These are phyloP conservation scores for Iberis pinnata DNA, from an alignment of 345 rosid species.

Conservation along the genomic window DNA sequence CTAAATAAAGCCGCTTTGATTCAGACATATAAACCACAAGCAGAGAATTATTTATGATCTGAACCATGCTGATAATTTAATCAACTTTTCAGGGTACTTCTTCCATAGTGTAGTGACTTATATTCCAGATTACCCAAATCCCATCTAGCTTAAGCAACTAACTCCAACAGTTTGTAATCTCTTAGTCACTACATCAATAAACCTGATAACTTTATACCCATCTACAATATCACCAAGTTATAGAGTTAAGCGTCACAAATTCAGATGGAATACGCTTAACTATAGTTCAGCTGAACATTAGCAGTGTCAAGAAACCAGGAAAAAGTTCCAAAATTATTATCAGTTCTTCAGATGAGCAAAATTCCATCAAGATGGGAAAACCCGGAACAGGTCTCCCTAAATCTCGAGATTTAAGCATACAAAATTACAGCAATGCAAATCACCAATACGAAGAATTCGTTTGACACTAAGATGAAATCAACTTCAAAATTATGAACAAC, in stretches of 20 bases:
- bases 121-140: not conserved
- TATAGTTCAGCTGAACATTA: too few relatives aligned
- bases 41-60: not conserved
- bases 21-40: not conserved
- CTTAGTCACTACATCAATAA: not conserved
- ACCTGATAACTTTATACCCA: constrained; percentile 2
- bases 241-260: not conserved
- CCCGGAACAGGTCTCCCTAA: constrained; percentile 11
- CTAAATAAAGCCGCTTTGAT: not conserved
- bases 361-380: constrained; percentile 11
- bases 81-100: not conserved
- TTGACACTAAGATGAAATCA: not conserved
- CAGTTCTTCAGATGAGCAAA: constrained; percentile 14
- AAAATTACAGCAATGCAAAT: constrained; percentile 11
- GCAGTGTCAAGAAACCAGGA: not conserved
- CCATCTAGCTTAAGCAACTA: not conserved
- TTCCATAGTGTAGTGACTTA: not conserved
- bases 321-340: not conserved
- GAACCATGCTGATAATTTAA: not conserved
- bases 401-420: constrained; percentile 9
- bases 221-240: constrained; percentile 1
- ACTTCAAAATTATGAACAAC: constrained; percentile 10
- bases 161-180: not conserved
- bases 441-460: not conserved
- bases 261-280: constrained; percentile 3